phyloP scores from a whole-genome alignment of 345 rosid genomes.

The Populus simonii region DNA sequence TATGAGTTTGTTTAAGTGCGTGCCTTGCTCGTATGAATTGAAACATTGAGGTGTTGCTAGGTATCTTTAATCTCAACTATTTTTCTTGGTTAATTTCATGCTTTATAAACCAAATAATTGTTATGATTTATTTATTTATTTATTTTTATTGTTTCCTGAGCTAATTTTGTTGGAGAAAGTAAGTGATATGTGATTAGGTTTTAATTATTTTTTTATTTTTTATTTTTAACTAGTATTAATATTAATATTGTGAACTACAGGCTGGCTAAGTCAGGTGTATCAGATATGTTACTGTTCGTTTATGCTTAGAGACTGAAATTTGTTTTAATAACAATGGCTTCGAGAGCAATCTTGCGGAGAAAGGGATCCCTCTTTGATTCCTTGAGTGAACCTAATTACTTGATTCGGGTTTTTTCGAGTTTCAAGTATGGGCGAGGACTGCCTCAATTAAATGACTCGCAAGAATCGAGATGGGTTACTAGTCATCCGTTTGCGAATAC shows the following conservation, averaged over 20 bases:
- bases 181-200: not conserved
- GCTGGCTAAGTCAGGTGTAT: slow-evolving; percentile 27
- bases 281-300: slow-evolving; percentile 8
- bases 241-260: slow-evolving; percentile 1
- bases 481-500: slow-evolving; percentile 16
- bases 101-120: not conserved
- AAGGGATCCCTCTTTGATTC: slow-evolving; percentile 39
- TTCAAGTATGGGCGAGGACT: slow-evolving; percentile 30
- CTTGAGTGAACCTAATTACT: slow-evolving; percentile 33
- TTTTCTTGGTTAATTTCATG: not conserved
- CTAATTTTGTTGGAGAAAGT: not conserved
- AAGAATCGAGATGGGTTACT: slow-evolving; percentile 20
- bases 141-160: not conserved
- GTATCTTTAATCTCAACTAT: not conserved
- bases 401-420: slow-evolving; percentile 38
- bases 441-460: slow-evolving; percentile 18
- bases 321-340: slow-evolving; percentile 49
- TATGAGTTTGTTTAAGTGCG: not conserved
- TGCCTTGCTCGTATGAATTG: not conserved
- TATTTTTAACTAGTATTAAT: not conserved
- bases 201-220: not conserved
- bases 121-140: not conserved
- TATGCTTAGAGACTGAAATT: slow-evolving; percentile 7
- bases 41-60: not conserved
- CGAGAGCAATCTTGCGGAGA: slow-evolving; percentile 57